These are phyloP conservation scores for Kickxella alabastrina DNA, from an alignment of 192 early-diverging fungal species.

Conservation along the genomic window DNA sequence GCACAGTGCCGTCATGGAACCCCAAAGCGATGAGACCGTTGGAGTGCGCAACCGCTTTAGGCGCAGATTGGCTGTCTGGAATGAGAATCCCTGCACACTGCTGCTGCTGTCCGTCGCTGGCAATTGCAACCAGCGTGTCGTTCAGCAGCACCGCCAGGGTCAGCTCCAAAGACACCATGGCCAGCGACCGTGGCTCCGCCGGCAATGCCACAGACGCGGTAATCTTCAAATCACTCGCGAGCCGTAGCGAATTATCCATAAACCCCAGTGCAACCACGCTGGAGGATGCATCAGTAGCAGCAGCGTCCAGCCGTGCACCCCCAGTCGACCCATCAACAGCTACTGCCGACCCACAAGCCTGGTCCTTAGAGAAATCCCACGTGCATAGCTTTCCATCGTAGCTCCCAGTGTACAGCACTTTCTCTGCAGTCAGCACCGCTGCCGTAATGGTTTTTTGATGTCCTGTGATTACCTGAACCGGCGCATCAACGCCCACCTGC, in stretches of 20 bases:
- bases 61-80: neutral
- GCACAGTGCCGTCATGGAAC: slow-evolving; percentile 61
- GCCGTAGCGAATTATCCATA: slow-evolving; percentile 36
- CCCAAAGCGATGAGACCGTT: slow-evolving; percentile 37
- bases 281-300: neutral
- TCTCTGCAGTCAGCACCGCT: slow-evolving; percentile 56
- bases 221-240: slow-evolving; percentile 7
- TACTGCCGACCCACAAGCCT: slow-evolving; percentile 11
- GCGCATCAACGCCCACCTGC: slow-evolving; percentile 34
- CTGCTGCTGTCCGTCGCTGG: slow-evolving; percentile 1
- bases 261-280: slow-evolving; percentile 20
- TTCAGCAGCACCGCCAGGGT: slow-evolving; percentile 28
- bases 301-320: slow-evolving; percentile 15
- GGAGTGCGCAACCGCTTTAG: slow-evolving; percentile 6
- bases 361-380: slow-evolving; percentile 56
- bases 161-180: slow-evolving; percentile 1
- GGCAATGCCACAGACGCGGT: slow-evolving; percentile 4
- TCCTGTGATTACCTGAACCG: slow-evolving; percentile 53
- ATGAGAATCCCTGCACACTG: too few species aligned
- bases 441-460: slow-evolving; percentile 81
- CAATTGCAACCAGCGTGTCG: slow-evolving; percentile 17
- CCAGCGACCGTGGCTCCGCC: slow-evolving; percentile 29
- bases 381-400: slow-evolving; percentile 89
- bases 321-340: slow-evolving; percentile 3
- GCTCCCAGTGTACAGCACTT: slow-evolving; percentile 77